phyloP scores from a whole-genome alignment of 257 asterid species.

The Nicotiana knightiana region DNA sequence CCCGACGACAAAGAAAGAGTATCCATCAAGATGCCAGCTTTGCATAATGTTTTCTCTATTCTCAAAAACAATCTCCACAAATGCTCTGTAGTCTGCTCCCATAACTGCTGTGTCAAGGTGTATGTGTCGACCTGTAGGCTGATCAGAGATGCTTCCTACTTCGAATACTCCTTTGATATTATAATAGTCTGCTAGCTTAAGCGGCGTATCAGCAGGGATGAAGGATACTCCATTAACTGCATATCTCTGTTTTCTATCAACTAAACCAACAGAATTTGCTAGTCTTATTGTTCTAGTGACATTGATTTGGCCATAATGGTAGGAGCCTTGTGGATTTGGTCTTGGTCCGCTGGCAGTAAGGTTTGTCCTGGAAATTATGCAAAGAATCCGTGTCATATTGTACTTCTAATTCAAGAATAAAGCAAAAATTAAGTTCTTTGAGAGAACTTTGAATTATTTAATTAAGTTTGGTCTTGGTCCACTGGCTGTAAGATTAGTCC shows the following conservation, averaged over 20 bases:
- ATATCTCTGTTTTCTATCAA: slow-evolving; percentile 46
- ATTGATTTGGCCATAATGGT: slow-evolving; percentile 62
- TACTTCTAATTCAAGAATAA: no score
- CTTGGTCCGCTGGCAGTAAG: slow-evolving; percentile 78
- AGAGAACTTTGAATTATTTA: no score
- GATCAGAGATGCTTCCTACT: slow-evolving; percentile 52
- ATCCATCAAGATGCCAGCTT: slow-evolving; percentile 76
- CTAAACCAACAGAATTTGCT: slow-evolving; percentile 26
- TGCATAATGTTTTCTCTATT: slow-evolving; percentile 44
- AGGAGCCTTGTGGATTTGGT: slow-evolving; percentile 85
- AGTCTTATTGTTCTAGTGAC: slow-evolving; percentile 41
- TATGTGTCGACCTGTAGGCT: slow-evolving; percentile 23
- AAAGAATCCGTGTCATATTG: no score
- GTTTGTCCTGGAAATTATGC: slow-evolving; percentile 67
- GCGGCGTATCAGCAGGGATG: slow-evolving; percentile 55
- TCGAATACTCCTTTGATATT: slow-evolving; percentile 46
- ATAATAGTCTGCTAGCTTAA: slow-evolving; percentile 70
- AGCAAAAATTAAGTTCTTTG: no score
- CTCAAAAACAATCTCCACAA: slow-evolving; percentile 64
- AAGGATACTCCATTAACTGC: slow-evolving; percentile 59
- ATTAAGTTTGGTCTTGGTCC: slow-evolving; percentile 83
- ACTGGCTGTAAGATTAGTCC: slow-evolving; percentile 70
- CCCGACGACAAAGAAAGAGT: slow-evolving; percentile 72
- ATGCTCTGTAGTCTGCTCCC: slow-evolving; percentile 54
- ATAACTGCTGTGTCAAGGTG: slow-evolving; percentile 49